phyloP scores from a whole-genome alignment of 441 rosid species.

The Breynia disticha region DNA sequence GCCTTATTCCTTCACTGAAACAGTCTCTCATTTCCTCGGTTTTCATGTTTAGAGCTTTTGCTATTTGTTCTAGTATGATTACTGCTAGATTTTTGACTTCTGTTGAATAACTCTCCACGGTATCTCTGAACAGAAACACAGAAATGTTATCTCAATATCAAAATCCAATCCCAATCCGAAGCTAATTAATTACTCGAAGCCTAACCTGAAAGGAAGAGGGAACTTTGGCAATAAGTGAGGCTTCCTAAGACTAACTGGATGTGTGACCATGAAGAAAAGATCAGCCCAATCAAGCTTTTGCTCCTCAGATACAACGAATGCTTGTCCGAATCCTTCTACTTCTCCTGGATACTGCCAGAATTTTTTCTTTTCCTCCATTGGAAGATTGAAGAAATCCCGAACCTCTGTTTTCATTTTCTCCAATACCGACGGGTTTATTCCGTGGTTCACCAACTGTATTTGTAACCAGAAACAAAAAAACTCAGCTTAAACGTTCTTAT shows the following conservation, averaged over 20 bases:
- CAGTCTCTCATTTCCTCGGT: constrained; percentile 24
- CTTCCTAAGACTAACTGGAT: constrained; percentile 29
- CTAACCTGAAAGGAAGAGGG: constrained; percentile 27
- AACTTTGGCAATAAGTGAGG: constrained; percentile 40
- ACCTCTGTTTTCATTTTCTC: constrained; percentile 31
- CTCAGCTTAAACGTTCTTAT: too few relatives aligned
- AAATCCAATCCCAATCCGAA: too few relatives aligned
- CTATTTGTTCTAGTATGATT: constrained; percentile 21
- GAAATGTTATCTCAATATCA: too few relatives aligned
- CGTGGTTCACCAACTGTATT: too few relatives aligned
- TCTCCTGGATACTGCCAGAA: constrained; percentile 36
- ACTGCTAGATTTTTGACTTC: constrained; percentile 28
- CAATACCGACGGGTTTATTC: constrained; percentile 15
- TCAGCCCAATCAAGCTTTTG: constrained; percentile 56
- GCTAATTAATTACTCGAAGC: too few relatives aligned
- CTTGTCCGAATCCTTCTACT: constrained; percentile 53
- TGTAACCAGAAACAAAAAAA: too few relatives aligned
- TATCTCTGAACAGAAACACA: constrained; percentile 16
- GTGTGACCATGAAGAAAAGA: constrained; percentile 29
- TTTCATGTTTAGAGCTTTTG: constrained; percentile 20
- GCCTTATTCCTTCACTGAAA: constrained; percentile 21
- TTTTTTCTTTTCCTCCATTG: constrained; percentile 40
- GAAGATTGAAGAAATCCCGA: constrained; percentile 38
- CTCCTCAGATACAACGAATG: constrained; percentile 39
- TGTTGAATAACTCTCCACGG: constrained; percentile 27